phyloP scores from a whole-genome alignment of 2,329 filamentous ascomycete genomes.

The Scedosporium apiospermum region DNA sequence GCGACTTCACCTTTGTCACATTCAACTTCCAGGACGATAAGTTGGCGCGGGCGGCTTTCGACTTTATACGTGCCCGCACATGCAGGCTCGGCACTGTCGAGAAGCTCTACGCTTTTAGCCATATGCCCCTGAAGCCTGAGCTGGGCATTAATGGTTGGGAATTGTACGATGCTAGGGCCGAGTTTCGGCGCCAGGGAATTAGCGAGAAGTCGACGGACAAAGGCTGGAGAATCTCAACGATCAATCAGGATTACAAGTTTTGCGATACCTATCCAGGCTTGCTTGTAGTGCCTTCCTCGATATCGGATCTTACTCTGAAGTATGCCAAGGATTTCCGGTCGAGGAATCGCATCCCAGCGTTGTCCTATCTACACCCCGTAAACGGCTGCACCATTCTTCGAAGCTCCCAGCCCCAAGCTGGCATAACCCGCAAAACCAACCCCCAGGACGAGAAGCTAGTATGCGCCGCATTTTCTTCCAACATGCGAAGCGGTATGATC shows the following conservation, averaged over 20 bases:
- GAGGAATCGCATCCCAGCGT: constrained; percentile 73
- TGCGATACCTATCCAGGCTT: constrained; percentile 86
- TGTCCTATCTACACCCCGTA: constrained; percentile 91
- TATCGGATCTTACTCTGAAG: constrained; percentile 95
- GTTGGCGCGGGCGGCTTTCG: constrained; percentile 74
- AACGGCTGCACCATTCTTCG: constrained; percentile 96
- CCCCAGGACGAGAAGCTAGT: constrained; percentile 94
- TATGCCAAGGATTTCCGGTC: constrained; percentile 88
- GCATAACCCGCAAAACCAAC: constrained; percentile 77
- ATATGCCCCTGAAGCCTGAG: constrained; percentile 66
- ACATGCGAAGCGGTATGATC: constrained; percentile 25
- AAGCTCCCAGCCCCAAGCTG: constrained; percentile 85
- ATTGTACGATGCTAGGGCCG: constrained; percentile 74
- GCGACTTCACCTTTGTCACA: constrained; percentile 89
- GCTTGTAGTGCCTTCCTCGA: constrained; percentile 73
- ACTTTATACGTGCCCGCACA: constrained; percentile 71
- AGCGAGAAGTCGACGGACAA: constrained; percentile 67
- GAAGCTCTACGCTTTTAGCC: constrained; percentile 84
- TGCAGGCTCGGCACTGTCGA: constrained; percentile 78
- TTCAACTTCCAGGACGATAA: constrained; percentile 75
- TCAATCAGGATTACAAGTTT: constrained; percentile 85
- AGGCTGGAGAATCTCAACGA: constrained; percentile 81
- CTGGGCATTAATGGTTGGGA: constrained; percentile 70
- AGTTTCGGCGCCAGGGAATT: constrained; percentile 83
- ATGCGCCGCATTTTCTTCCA: constrained; percentile 81